Evolutionary conservation across 352 stramenopile genomes (phyloP), one percentile per base, ranked within the genome.

Genomic region (Phytopythium cucurbitacearum): DNA sequence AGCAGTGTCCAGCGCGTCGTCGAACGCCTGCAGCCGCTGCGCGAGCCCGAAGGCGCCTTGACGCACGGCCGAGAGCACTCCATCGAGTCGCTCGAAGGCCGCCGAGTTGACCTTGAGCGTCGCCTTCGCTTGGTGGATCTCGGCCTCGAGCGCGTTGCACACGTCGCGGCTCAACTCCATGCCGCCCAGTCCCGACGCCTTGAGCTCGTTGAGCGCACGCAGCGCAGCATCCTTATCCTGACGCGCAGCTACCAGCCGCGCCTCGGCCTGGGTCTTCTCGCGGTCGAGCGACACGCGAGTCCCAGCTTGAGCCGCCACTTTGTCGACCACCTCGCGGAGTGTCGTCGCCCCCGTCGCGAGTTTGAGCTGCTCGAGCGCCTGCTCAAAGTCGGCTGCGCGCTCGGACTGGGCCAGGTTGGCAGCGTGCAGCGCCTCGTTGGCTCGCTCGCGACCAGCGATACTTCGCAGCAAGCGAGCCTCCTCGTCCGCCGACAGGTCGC

Each of bases 91-190:
- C 55, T 91, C 83, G 54, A 76, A 86, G 12, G 79, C 81, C 0
- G 76, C 75, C 57, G 91, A 91, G 63, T 90, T 91, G 36, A 88
- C 64, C 53, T 91, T 94, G 39, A 90, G 60, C 3, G 73, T 68
- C 15, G 69, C 72, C 50, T 89, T 87, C 7, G 77, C 75, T 37
- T 89, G 74, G 53, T 85, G 75, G 56, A 93, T 89, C 50, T 91
- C 80, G 47, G 60, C 80, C 45, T 91, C 80, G 8, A 91, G 62
- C 10, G 77, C 81, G 50, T 88, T 91, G 64, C 89, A 91, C 36
- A 91, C 78, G 59, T 92, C 81, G 8, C 81, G 78, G 10, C 88
- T 90, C 49, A 92, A 71, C 48, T 90, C 79, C 13, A 88, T 88
- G 34, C 72, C 76, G 46, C 80, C 80, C 37, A 87, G 86, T 9